Evolutionary conservation across 192 early-diverging fungal species (phyloP), one percentile per base, ranked within the genome.

Genomic region (Endogone sp.): DNA sequence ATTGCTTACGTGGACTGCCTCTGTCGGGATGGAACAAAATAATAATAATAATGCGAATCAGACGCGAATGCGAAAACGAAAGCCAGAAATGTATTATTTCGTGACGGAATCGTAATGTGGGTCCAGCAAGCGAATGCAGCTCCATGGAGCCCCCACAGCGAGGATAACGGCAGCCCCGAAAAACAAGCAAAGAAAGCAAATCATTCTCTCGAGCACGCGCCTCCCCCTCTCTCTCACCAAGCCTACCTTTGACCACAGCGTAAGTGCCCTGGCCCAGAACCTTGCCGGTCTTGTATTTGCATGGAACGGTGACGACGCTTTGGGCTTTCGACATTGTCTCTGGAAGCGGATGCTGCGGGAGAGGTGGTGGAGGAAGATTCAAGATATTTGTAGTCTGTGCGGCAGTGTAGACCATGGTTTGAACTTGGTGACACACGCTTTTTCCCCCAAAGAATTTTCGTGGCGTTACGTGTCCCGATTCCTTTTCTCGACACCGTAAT

Each of bases 281-380:
- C 56, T 80, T 85, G 66, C 88, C 88, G n/a, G 86, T 88, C 68
- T 84, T 86, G 80, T 89, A 89, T 67, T 87, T 81, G 69, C 85
- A 86, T 27, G 81, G 81, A 56, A 83, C 82, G 28, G 70, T 60
- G 22, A 60, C 59, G 27, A 2, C 9, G 37, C 37, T 60, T 21
- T 60, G 22, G 59, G 59, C 2, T 26, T 23, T 28, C 22, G 59
- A 60, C 59, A 60, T 60, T 23, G 27, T 60, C 10, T 60, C 0
- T 49, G 37, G n/a, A n/a, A n/a, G n/a, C n/a, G n/a, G n/a, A n/a
- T n/a, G n/a, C n/a, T n/a, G n/a, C n/a, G n/a, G n/a, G n/a, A n/a
- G n/a, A n/a, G n/a, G n/a, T n/a, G n/a, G n/a, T n/a, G n/a, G n/a
- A n/a, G n/a, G n/a, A n/a, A n/a, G n/a, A n/a, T n/a, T n/a, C n/a